Evolutionary conservation across 176 grass and related monocot genomes (phyloP).

Genomic region (Zea luxurians): DNA sequence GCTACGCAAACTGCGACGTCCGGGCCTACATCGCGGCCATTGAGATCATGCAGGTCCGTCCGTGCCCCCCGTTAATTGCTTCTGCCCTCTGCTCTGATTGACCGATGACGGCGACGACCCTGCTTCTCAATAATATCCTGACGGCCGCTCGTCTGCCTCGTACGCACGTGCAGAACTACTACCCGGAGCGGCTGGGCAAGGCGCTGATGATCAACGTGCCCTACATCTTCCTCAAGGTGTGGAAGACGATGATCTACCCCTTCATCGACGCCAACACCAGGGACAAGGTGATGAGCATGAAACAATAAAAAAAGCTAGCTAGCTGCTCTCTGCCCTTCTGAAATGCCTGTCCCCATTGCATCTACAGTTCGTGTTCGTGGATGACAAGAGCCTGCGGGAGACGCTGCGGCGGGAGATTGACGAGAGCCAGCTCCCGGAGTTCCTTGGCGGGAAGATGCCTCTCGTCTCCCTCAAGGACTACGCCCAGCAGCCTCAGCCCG

Average conservation of each 20-base stretch:
- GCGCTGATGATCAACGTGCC: slow-evolving; percentile 19
- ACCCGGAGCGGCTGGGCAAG: slow-evolving; percentile 21
- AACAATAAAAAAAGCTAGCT: no score
- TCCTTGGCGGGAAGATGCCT: slow-evolving; percentile 59
- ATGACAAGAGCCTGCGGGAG: slow-evolving; percentile 59
- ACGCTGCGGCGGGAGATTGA: slow-evolving; percentile 70
- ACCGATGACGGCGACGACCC: no score
- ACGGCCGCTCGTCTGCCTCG: no score
- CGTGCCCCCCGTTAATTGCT: neutral
- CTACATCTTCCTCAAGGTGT: slow-evolving; percentile 16
- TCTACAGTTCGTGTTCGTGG: slow-evolving; percentile 74
- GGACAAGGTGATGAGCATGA: neutral
- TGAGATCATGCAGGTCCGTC: slow-evolving; percentile 8
- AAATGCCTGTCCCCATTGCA: no score
- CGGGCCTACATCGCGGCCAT: neutral
- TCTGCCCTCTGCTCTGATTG: neutral
- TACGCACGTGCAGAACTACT: slow-evolving; percentile 5
- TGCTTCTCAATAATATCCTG: no score
- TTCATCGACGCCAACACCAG: slow-evolving; percentile 24
- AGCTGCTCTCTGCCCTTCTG: no score
- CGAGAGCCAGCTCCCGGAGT: slow-evolving; percentile 65
- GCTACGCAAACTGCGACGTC: slow-evolving; percentile 25
- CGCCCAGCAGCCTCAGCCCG: neutral
- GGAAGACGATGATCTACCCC: slow-evolving; percentile 23
- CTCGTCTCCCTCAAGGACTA: slow-evolving; percentile 47